phyloP scores from a whole-genome alignment of 2,329 filamentous ascomycete genomes.

The Ceratocystis huliohia region DNA sequence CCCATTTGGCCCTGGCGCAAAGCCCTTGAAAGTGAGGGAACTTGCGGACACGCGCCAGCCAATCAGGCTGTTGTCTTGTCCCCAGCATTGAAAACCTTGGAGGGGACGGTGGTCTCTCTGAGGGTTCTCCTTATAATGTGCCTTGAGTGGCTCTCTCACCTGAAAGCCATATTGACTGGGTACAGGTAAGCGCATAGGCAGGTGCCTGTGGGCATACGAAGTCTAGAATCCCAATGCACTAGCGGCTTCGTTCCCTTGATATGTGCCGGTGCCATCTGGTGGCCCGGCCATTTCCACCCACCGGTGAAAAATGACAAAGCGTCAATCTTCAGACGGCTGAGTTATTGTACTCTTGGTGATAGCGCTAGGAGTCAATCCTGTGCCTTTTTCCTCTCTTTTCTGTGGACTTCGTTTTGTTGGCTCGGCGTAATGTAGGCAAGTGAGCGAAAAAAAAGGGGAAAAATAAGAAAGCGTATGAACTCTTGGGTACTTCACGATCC shows the following conservation, averaged over 20 bases:
- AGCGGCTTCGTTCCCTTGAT: neutral
- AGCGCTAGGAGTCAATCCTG: neutral
- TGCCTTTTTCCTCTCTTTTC: neutral
- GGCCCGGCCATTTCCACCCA: neutral
- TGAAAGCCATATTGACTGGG: slow-evolving; percentile 11
- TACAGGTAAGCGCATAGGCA: neutral
- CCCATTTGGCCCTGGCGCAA: neutral
- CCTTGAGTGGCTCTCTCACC: slow-evolving; percentile 7
- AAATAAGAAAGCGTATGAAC: neutral
- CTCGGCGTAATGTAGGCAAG: neutral
- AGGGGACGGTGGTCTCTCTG: neutral
- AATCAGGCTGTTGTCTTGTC: neutral
- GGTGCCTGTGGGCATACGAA: slow-evolving; percentile 1
- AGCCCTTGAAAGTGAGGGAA: slow-evolving; percentile 3
- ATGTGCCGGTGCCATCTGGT: neutral
- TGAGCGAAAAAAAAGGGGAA: neutral
- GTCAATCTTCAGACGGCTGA: neutral
- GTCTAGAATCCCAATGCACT: slow-evolving; percentile 1
- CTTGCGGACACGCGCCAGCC: neutral
- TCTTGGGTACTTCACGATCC: neutral
- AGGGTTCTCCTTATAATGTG: neutral
- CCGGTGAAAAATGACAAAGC: neutral
- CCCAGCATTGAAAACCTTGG: neutral
- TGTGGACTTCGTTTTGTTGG: neutral
- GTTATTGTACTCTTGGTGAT: neutral